Percentiles rank a stretch among this genome's conserved stretches.
Evolutionary conservation across 129 eudicot genomes (phyloP).

Genomic region (Flaveria brownii): DNA sequence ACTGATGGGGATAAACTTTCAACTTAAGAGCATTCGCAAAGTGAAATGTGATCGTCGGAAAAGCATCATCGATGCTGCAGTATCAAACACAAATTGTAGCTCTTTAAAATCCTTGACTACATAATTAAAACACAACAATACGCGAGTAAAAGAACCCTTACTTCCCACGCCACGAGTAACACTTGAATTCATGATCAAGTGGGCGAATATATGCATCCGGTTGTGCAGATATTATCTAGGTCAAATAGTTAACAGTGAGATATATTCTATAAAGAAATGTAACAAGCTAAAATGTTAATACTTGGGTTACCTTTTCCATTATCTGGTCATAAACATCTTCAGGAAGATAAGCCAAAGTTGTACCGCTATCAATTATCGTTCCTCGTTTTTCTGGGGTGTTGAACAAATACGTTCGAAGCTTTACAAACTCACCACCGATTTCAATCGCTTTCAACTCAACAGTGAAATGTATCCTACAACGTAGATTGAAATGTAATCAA

Average conservation of each 20-base stretch:
- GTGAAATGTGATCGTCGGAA: conserved; percentile 67
- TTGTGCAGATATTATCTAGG: conserved; percentile 57
- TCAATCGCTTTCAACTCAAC: conserved; percentile 62
- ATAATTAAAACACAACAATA: not conserved
- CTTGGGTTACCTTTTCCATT: conserved; percentile 44
- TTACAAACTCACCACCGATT: conserved; percentile 63
- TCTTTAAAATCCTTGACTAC: not conserved
- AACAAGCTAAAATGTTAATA: not conserved
- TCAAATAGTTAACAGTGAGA: conserved; percentile 3
- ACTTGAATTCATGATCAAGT: conserved; percentile 58
- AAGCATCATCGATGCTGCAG: conserved; percentile 75
- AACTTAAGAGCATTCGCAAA: conserved; percentile 54
- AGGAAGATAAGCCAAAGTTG: conserved; percentile 96
- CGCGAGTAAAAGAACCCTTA: conserved; percentile 37
- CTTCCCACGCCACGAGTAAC: conserved; percentile 56
- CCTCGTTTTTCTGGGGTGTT: conserved; percentile 53
- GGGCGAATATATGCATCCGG: conserved; percentile 43
- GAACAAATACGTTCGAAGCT: conserved; percentile 44
- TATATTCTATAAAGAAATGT: not conserved
- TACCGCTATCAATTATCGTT: conserved; percentile 83
- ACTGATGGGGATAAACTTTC: conserved; percentile 70
- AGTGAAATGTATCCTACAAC: conserved; percentile 73
- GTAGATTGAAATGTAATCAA: conserved; percentile 32
- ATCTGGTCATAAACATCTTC: conserved; percentile 50
- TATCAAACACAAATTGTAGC: conserved; percentile 8